A percentile compares a stretch with the other conserved stretches of the same genome.
Evolutionary conservation across 208 protist species (phyloP).

Genomic region (Herpetomonas muscarum): DNA sequence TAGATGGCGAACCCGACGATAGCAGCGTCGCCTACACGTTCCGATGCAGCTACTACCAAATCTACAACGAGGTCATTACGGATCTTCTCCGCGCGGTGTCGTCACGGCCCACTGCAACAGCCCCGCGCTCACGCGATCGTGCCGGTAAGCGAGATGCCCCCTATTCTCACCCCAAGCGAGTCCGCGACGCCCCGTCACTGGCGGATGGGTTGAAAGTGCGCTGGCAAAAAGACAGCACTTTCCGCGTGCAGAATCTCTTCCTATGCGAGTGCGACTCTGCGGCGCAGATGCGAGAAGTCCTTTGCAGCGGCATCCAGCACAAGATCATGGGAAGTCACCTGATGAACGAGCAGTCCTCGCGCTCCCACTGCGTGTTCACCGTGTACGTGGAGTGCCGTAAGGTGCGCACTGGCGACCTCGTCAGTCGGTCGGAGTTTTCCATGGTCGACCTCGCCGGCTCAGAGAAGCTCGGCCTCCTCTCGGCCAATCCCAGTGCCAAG

Average conservation of each 20-base stretch:
- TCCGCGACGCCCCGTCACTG: neutral
- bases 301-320: conserved; percentile 58
- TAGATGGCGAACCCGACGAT: conserved; percentile 4
- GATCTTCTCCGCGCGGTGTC: conserved; percentile 62
- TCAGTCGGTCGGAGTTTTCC: conserved; percentile 61
- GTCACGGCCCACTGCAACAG: neutral
- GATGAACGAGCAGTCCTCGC: conserved; percentile 89
- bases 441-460: conserved; percentile 92
- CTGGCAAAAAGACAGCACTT: conserved; percentile 63
- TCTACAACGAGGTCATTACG: conserved; percentile 89
- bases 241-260: conserved; percentile 87
- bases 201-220: conserved; percentile 44
- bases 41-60: conserved; percentile 84
- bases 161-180: neutral
- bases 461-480: conserved; percentile 70
- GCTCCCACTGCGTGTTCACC: conserved; percentile 91
- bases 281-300: conserved; percentile 70
- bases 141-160: neutral
- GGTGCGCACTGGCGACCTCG: conserved; percentile 22
- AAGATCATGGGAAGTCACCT: conserved; percentile 79
- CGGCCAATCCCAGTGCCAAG: conserved; percentile 37
- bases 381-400: conserved; percentile 66
- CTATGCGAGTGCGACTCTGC: conserved; percentile 61
- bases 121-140: neutral
- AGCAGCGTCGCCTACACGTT: conserved; percentile 56